Percentiles rank a stretch among this genome's conserved stretches.
Evolutionary conservation across 257 asterid genomes (phyloP).

Genomic region (Plantago elongata): DNA sequence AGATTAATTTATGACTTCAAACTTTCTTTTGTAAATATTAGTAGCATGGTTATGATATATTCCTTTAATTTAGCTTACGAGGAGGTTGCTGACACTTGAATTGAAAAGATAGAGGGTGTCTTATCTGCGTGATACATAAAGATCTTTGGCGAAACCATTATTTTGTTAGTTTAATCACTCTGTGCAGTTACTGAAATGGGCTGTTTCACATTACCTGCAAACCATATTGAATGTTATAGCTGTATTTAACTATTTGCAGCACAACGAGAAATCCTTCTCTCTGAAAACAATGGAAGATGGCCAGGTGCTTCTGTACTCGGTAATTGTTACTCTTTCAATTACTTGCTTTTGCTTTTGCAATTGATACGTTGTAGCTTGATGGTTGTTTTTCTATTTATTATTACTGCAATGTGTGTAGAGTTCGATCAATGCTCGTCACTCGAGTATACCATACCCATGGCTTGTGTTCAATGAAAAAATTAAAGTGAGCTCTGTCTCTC

Average conservation of each 20-base stretch:
- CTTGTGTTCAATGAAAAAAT: conserved; percentile 87
- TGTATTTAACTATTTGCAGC: conserved; percentile 39
- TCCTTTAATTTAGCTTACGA: neutral
- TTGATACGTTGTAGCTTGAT: conserved; percentile 8
- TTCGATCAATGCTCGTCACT: conserved; percentile 74
- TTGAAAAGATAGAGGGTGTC: conserved; percentile 4
- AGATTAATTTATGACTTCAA: too few species aligned
- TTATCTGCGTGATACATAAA: conserved; percentile 1
- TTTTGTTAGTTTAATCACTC: neutral
- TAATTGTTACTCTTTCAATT: conserved; percentile 36
- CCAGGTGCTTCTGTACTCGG: conserved; percentile 64
- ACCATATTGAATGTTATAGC: neutral
- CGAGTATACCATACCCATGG: conserved; percentile 88
- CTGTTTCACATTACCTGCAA: neutral
- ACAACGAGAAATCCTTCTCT: conserved; percentile 77
- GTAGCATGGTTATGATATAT: neutral
- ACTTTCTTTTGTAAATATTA: too few species aligned
- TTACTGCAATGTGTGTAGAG: conserved; percentile 38
- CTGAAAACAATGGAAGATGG: conserved; percentile 99
- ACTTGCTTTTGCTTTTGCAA: conserved; percentile 9
- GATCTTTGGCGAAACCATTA: conserved; percentile 12
- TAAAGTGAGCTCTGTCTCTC: conserved; percentile 80
- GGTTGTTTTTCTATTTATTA: conserved; percentile 14
- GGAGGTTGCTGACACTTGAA: neutral
- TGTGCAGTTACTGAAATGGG: conserved; percentile 5